Evolutionary conservation across 495 filamentous ascomycete species (phyloP), one percentile per base, ranked within the genome.

Genomic region (Parmelia sp.): DNA sequence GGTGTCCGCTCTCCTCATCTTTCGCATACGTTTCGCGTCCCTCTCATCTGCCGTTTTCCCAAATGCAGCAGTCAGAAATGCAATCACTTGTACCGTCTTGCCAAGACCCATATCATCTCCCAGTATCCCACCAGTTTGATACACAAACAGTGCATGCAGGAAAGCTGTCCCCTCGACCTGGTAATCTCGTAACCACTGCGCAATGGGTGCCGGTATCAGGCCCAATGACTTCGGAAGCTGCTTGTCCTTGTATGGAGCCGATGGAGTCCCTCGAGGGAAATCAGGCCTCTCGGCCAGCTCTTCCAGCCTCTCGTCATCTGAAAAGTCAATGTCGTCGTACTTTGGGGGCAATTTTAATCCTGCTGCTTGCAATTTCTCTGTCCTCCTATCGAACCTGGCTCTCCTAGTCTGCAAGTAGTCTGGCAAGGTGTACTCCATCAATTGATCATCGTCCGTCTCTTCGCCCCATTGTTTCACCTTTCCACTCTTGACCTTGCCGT

Each of bases 31-130:
- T 70, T 96, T 96, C 3, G 74, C 79, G 70, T 98, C 94, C 55
- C 92, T 79, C 74, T 93, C 88, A 68, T 96, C 93, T 3, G 86
- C 95, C 8, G 91, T 96, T 75, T 97, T 97, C 1, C 93, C 95
- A 72, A 96, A 98, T 9, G 91, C 91, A 11, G 87, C 92, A 0
- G 91, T 92, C 40, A 98, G 80, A 69, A 97, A 98, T 0, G 93
- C 90, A 65, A 94, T 95, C 35, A 98, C 91, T 74, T 98, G 94
- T 19, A 98, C 90, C 0, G 94, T 98, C 74, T 98, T 98, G 0
- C 94, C 94, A 37, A 98, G 75, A 39, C 94, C 94, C 94, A 98
- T 98, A 71, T 98, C 94, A 74, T 98, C 94, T 2, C 95, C 86
- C 3, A 98, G 80, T 29, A 98, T 88, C 7, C 90, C 92, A 6